Base-by-base conservation (phyloP, 441 rosid genomes). In the Gossypium armourianum region DNA sequence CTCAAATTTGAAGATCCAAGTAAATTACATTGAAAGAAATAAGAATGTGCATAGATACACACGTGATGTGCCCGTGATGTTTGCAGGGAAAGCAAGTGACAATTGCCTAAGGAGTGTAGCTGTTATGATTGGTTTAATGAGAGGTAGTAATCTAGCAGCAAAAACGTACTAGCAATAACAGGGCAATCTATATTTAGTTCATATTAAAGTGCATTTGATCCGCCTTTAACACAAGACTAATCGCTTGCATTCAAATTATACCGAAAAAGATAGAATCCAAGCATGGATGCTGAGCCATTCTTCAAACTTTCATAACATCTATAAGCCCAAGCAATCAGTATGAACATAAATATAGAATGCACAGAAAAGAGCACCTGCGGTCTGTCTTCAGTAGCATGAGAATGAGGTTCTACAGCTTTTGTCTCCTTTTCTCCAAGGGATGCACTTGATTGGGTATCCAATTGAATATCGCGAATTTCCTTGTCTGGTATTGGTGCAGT, bases 351-450 rank as follows among this genome's bases (percentile, higher is more conserved):
- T 24, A 52, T 13, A 13, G 63, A 59, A 12, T 1, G 20, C 12
- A 52, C 45, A 62, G 7, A 60, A 20, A 26, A 36, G 9, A 29
- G 57, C 82, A 87, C 90, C 89, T 82, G 83, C 10, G 62, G 62
- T 58, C n/a, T 72, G 29, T 81, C 74, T 54, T 70, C 79, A 20
- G 56, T 17, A 50, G 63, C 29, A 59, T 26, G 63, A 10, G 40
- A 62, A 26, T 72, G 68, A 62, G 76, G 55, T 8, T 67, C 57
- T 24, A 56, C 40, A 60, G 71, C 6, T 75, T 79, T 67, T 43
- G 55, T 62, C 71, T 71, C 78, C 64, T 63, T 70, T 47, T 83
- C 85, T 24, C 47, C 74, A 45, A 78, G 71, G 75, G 52, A 76
- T 47, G 47, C 73, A 67, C 24, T 75, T 58, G 73, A 62, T 77